Base-by-base conservation (phyloP, 2,329 filamentous ascomycete genomes). In the Zymoseptoria crescenta region DNA sequence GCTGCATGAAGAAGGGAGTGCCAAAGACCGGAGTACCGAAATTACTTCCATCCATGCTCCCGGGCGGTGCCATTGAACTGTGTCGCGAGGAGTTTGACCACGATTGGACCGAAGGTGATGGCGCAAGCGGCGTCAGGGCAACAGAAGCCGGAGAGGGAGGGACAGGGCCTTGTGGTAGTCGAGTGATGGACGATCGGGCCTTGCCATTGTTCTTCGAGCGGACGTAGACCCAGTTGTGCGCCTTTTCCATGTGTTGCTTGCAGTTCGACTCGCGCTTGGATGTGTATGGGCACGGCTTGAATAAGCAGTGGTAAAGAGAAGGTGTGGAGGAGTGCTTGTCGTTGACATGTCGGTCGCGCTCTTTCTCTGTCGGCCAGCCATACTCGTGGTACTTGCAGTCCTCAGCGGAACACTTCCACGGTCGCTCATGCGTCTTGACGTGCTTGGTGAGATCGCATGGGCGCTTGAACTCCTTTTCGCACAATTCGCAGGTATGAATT, bases 181-280 rank as follows among this genome's bases (percentile, higher is more conserved):
- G 81, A 74, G 61, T 82, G 65, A 62, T 79, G 75, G 77, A 80
- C 60, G 73, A 75, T 27, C 78, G 77, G 56, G 81, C 84, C 76
- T 88, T 89, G 72, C 89, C 88, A 70, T 95, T 96, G 74, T 88
- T 92, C 82, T 96, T 96, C 60, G 91, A 93, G 64, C 93, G 88
- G 57, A 92, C 82, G 67, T 96, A 96, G n/a, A 81, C 81, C 88
- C 90, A 96, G 59, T 87, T 87, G 70, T 97, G 92, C 0, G 90
- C 88, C 76, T 96, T 96, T 79, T 97, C 93, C 92, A 96, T 96
- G 76, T 97, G 92, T 75, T 96, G 93, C 74, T 96, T 96, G 83
- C 91, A 95, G 75, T 97, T 97, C 63, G 89, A 94, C 77, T 96
- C 89, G 60, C 92, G 87, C 81, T 97, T 97, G 9, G 92, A 96